Evolutionary conservation across 176 grass and related monocot species (phyloP), one percentile per base, ranked within the genome.

Genomic region (Tillandsia leiboldiana): DNA sequence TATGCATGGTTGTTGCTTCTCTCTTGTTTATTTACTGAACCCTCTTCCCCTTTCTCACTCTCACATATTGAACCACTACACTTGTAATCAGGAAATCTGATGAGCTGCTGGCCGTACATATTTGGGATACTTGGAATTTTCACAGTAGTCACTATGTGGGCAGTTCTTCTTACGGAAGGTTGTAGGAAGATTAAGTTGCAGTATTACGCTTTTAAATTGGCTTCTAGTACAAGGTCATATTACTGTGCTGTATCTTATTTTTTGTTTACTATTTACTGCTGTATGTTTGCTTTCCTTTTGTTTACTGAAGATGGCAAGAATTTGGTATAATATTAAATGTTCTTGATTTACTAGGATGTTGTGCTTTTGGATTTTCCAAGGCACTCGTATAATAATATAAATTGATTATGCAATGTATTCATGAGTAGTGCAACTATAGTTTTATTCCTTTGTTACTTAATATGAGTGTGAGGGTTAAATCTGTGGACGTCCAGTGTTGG

Each of bases 111-210:
- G 93, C 82, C 81, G 29, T 97, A 92, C 76, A 72, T 92, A 49
- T 65, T 90, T 73, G 86, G 83, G 70, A 66, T 92, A 77, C 57
- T 77, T 83, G 93, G 81, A 53, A 85, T 85, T 70, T 97, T 97
- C 80, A 83, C 81, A 49, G 71, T 85, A 15, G 69, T 97, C 48
- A 97, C 93, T 50, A 92, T 97, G 93, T 85, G 93, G 77, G 93
- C 89, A 72, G 93, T 97, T 51, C 61, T 92, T 50, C 77, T 97
- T 74, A 97, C 93, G 57, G 89, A 97, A 87, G 89, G 89, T 73
- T 90, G 84, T 75, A 97, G 93, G 79, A 97, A 97, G 74, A 90
- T 97, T 79, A 97, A 97, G 62, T 83, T 97, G 82, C 83, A 83
- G 50, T 97, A 97, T 64, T 97, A 97, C 62, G 89, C 83, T 79